Percentiles rank a stretch among this genome's conserved stretches.
phyloP scores from a whole-genome alignment of 257 asterid genomes.

The Salvia hispanica region DNA sequence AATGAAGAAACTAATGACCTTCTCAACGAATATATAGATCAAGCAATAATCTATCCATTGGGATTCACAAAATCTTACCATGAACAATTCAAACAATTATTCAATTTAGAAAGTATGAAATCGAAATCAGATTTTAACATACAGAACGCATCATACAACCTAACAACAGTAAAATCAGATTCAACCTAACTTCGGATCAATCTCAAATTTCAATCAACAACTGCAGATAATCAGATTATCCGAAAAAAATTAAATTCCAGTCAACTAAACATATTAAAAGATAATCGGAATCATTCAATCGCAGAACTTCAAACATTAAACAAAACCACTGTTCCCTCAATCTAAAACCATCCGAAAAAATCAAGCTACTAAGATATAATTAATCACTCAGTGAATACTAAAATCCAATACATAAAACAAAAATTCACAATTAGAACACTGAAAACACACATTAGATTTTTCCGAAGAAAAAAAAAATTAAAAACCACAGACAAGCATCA shows the following conservation, averaged over 20 bases:
- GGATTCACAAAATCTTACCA: slow-evolving; percentile 10
- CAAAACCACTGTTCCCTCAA: slow-evolving; percentile 6
- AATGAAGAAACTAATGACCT: background rate
- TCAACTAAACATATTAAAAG: background rate
- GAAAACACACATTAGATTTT: background rate
- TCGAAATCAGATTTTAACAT: background rate
- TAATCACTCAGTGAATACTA: slow-evolving; percentile 7
- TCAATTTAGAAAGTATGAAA: background rate
- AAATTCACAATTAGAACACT: background rate
- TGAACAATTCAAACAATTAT: background rate
- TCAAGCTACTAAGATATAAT: slow-evolving; percentile 4
- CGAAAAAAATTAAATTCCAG: background rate
- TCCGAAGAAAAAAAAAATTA: background rate
- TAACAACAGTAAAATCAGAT: slow-evolving; percentile 1
- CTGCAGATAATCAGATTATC: slow-evolving; percentile 8
- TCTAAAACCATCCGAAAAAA: slow-evolving; percentile 19
- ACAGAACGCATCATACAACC: background rate
- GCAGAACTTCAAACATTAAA: slow-evolving; percentile 17
- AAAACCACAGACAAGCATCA: background rate
- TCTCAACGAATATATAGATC: background rate
- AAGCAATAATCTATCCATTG: background rate
- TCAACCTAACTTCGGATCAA: slow-evolving; percentile 10
- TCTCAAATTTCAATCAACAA: background rate
- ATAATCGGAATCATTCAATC: slow-evolving; percentile 12
- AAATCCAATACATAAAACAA: background rate